These are phyloP conservation scores for Cutaneotrichosporon sp. DNA, from an alignment of 1,284 basidiomycete genomes.

Conservation along the genomic window DNA sequence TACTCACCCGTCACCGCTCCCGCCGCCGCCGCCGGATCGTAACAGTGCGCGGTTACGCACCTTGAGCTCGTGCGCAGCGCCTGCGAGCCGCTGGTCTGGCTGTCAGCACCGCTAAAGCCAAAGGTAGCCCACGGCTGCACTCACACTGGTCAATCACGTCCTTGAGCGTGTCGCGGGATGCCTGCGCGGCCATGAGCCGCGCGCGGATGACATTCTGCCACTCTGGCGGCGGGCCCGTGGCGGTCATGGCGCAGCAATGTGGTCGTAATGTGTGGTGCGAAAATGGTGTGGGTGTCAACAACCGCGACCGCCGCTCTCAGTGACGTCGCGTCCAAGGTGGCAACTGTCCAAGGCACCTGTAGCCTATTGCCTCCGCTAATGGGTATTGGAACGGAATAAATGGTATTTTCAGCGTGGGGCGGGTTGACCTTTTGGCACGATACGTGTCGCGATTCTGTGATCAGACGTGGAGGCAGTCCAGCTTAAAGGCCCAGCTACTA, in stretches of 20 bases:
- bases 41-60: slow-evolving; percentile 80
- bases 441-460: no score
- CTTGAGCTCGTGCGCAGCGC: slow-evolving; percentile 80
- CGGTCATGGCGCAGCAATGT: neutral
- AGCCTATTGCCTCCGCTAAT: no score
- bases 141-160: slow-evolving; percentile 81
- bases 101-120: slow-evolving; percentile 8
- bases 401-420: no score
- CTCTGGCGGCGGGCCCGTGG: slow-evolving; percentile 23
- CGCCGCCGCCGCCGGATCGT: slow-evolving; percentile 32
- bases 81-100: slow-evolving; percentile 77
- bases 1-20: slow-evolving; percentile 57
- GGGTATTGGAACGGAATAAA: no score
- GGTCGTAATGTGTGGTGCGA: neutral
- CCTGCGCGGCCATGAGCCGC: slow-evolving; percentile 60
- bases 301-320: neutral
- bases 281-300: neutral
- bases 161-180: slow-evolving; percentile 66
- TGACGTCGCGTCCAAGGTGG: neutral
- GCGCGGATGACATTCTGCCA: slow-evolving; percentile 52
- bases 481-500: neutral
- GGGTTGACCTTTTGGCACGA: no score
- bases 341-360: neutral
- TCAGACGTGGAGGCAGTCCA: neutral
- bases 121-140: neutral